Conservation (phyloP, 1,284 basidiomycete genomes). For the Malassezia sp. region DNA sequence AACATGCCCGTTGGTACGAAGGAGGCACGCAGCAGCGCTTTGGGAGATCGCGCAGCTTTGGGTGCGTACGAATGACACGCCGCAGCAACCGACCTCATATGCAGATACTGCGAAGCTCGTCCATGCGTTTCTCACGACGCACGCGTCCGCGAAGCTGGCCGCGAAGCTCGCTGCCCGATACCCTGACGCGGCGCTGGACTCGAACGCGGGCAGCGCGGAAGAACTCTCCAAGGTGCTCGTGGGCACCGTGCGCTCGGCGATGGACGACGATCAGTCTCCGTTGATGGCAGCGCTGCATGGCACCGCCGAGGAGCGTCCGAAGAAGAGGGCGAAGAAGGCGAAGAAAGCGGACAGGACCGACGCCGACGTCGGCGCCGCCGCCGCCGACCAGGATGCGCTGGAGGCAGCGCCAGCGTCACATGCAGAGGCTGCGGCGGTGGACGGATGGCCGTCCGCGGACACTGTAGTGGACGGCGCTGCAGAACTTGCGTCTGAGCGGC, state of each 20-base stretch:
- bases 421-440: too few relatives aligned
- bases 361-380: too few relatives aligned
- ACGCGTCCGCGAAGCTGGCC: constrained; percentile 9
- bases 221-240: constrained; percentile 11
- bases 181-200: constrained; percentile 1
- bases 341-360: neutral
- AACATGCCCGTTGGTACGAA: neutral
- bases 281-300: neutral
- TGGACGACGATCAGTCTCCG: neutral
- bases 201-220: constrained; percentile 1
- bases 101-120: constrained; percentile 7
- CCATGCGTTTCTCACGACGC: constrained; percentile 10
- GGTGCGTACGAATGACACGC: too few relatives aligned
- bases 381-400: neutral
- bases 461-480: too few relatives aligned
- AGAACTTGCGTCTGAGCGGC: too few relatives aligned
- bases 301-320: neutral
- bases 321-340: constrained; percentile 1
- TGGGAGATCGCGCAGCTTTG: too few relatives aligned
- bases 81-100: neutral
- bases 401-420: too few relatives aligned
- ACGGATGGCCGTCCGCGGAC: too few relatives aligned
- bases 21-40: neutral
- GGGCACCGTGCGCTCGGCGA: neutral
- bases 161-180: constrained; percentile 11